phyloP scores from a whole-genome alignment of 305 asterid genomes.

The Solanum hybrid region DNA sequence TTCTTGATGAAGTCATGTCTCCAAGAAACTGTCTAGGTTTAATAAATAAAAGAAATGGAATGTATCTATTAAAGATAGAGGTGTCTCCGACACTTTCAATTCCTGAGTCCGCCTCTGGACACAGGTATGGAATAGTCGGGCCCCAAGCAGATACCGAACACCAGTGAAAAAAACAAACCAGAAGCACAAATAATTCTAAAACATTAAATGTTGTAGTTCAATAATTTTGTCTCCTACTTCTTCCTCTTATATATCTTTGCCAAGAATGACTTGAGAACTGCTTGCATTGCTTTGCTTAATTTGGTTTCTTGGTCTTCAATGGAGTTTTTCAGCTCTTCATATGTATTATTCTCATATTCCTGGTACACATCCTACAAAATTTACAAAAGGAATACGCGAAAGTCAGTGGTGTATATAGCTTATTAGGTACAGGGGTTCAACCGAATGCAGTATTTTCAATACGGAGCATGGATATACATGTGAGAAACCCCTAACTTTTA shows the following conservation, averaged over 20 bases:
- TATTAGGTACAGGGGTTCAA: background rate
- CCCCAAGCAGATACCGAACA: background rate
- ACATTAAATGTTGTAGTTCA: background rate
- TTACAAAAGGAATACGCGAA: background rate
- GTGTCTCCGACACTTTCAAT: background rate
- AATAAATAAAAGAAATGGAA: background rate
- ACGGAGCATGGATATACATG: background rate
- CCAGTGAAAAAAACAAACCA: background rate
- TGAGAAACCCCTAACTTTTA: background rate
- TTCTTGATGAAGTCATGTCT: background rate
- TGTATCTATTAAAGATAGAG: background rate
- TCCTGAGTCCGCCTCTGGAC: background rate
- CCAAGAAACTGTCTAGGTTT: background rate
- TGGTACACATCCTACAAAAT: slow-evolving; percentile 28
- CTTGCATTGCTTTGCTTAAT: slow-evolving; percentile 35
- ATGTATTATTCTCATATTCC: slow-evolving; percentile 38
- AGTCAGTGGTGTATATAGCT: background rate
- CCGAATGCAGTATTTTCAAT: background rate
- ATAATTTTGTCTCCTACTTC: slow-evolving; percentile 16
- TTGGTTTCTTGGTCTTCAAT: slow-evolving; percentile 35
- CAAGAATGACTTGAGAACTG: slow-evolving; percentile 47
- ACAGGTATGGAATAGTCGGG: background rate
- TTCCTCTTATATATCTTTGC: slow-evolving; percentile 55
- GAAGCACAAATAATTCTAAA: background rate
- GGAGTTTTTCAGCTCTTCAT: slow-evolving; percentile 28